Conservation (phyloP, 2,329 filamentous ascomycete genomes). For the Aspergillus unguis region DNA sequence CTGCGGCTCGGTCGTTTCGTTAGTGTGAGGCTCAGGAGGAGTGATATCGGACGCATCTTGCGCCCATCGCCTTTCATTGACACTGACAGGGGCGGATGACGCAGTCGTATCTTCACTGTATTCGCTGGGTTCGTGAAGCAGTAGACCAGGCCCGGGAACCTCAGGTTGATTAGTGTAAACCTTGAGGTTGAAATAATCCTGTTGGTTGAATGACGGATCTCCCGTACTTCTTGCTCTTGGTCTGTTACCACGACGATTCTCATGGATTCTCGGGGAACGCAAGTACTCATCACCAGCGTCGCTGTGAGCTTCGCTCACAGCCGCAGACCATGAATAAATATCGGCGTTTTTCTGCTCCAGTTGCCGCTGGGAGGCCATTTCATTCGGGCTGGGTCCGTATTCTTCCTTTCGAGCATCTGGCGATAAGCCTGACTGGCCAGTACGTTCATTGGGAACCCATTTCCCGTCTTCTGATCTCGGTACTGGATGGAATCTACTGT, state of each 20-base stretch:
- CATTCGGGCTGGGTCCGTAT: slow-evolving; percentile 49
- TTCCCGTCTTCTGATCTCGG: slow-evolving; percentile 45
- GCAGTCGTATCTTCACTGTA: slow-evolving; percentile 30
- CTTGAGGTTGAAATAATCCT: slow-evolving; percentile 35
- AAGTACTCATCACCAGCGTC: slow-evolving; percentile 34
- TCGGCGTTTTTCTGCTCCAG: slow-evolving; percentile 52
- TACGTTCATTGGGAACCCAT: slow-evolving; percentile 40
- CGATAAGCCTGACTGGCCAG: slow-evolving; percentile 46
- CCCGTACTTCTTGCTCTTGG: slow-evolving; percentile 48
- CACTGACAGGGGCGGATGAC: slow-evolving; percentile 14
- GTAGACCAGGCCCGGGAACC: slow-evolving; percentile 52
- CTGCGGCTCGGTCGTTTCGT: slow-evolving; percentile 31
- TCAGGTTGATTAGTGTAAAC: slow-evolving; percentile 29
- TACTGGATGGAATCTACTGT: slow-evolving; percentile 21
- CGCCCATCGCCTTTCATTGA: slow-evolving; percentile 23
- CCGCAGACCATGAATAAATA: slow-evolving; percentile 53
- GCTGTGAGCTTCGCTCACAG: slow-evolving; percentile 48
- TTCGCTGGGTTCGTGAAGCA: slow-evolving; percentile 45
- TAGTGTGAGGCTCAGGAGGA: slow-evolving; percentile 22
- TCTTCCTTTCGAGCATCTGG: slow-evolving; percentile 46
- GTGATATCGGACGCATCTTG: slow-evolving; percentile 23
- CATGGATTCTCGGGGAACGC: slow-evolving; percentile 20
- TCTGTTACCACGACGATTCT: slow-evolving; percentile 26
- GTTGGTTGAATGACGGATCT: slow-evolving; percentile 28
- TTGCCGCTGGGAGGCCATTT: slow-evolving; percentile 47